Evolutionary conservation across 805 yeast genomes (phyloP), one percentile per base, ranked within the genome.

Genomic region (Hanseniaspora mollemarum): DNA sequence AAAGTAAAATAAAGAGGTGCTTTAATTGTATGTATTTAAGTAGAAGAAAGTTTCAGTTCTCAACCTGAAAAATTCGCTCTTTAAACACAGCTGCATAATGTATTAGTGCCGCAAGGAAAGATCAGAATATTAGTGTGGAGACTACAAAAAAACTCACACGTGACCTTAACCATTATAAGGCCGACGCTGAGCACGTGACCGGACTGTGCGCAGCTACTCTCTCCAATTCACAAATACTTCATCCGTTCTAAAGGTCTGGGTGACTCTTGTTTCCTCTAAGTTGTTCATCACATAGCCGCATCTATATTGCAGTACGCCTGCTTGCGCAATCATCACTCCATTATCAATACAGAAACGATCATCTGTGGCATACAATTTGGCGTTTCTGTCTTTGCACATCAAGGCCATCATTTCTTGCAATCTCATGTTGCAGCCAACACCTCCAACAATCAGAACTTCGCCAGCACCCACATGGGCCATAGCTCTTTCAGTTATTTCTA

Each of bases 251-350:
- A 87, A 92, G 61, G 92, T 74, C 65, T 92, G 98, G 0, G 95
- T 83, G 58, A 96, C 92, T 2, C 85, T 88, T 0, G 95, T 83
- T 52, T 84, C 77, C 25, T 69, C 62, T 44, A 90, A 58, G 6
- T 70, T 72, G 24, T 68, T 73, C 2, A 77, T 76, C 13, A 61
- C 59, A 51, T 77, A 78, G 1, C 96, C 96, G 73, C 81, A 83
- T 58, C 97, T 72, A 61, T 78, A 87, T 48, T 83, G 85, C 53
- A 92, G 64, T 43, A 92, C 68, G 0, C 98, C 98, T 0, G 98
- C 97, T 60, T 92, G 98, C 0, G 98, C 98, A 59, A 92, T 92
- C 98, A 92, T 92, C 35, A 90, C 92, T 10, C 98, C 98, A 61
- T 92, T 92, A 63, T 92, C 98, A 40, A 92, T 92, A 67, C 98